Conservation (phyloP, 2,329 filamentous ascomycete species). For the Didymella pomorum region DNA sequence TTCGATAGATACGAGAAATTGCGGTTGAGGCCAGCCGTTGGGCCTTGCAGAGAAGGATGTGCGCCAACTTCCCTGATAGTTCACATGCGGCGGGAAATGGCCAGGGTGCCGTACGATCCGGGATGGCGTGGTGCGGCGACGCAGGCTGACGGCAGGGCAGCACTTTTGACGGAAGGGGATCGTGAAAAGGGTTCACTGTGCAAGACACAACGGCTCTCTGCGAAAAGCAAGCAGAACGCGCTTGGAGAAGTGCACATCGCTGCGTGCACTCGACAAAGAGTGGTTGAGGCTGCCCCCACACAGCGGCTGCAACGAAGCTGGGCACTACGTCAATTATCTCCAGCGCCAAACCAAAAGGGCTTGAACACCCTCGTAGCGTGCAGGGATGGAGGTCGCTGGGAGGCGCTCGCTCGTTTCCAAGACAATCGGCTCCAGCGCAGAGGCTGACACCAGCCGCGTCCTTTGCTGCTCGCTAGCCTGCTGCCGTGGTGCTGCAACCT, state of each 20-base stretch:
- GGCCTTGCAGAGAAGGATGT: slow-evolving; percentile 12
- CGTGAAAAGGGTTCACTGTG: background rate
- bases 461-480: slow-evolving; percentile 2
- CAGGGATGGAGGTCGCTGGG: slow-evolving; percentile 7
- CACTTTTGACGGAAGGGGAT: background rate
- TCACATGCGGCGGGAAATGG: slow-evolving; percentile 1
- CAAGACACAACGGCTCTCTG: background rate
- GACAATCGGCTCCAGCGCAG: slow-evolving; percentile 15
- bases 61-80: slow-evolving; percentile 8
- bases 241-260: background rate
- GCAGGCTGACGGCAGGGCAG: slow-evolving; percentile 2
- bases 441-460: slow-evolving; percentile 19
- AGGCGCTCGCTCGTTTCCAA: slow-evolving; percentile 13
- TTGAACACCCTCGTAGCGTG: slow-evolving; percentile 7
- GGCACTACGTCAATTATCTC: background rate
- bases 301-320: background rate
- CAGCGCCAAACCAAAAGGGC: slow-evolving; percentile 2
- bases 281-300: slow-evolving; percentile 11
- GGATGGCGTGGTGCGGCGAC: slow-evolving; percentile 7
- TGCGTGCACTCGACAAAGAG: background rate
- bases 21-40: slow-evolving; percentile 15
- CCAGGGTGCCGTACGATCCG: slow-evolving; percentile 16
- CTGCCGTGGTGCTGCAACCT: slow-evolving; percentile 13
- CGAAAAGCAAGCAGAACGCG: background rate
- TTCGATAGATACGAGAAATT: slow-evolving; percentile 19